phyloP scores from a whole-genome alignment of 2,329 filamentous ascomycete genomes.

The Colletotrichum horii region DNA sequence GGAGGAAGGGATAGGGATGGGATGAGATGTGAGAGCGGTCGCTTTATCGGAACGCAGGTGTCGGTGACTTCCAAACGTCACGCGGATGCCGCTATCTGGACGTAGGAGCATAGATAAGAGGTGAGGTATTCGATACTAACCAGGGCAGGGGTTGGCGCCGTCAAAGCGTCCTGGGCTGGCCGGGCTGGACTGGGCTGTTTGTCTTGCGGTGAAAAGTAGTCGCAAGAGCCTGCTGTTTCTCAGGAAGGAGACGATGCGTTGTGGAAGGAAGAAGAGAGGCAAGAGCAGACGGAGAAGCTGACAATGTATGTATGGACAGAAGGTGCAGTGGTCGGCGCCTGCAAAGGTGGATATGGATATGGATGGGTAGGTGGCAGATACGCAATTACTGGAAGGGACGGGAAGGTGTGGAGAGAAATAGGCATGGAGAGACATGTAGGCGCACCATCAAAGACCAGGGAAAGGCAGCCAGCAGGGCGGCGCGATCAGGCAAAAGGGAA shows the following conservation, averaged over 20 bases:
- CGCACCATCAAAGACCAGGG: not conserved
- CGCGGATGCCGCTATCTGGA: conserved; percentile 16
- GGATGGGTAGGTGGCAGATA: not conserved
- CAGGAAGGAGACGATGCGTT: not conserved
- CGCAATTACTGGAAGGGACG: not conserved
- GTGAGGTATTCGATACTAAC: conserved; percentile 14
- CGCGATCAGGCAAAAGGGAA: not conserved
- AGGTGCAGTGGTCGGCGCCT: not conserved
- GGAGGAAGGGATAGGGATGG: not conserved
- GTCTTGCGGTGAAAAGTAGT: not conserved
- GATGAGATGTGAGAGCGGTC: conserved; percentile 6
- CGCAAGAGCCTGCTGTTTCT: not conserved
- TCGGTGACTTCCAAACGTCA: conserved; percentile 12
- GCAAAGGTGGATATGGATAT: not conserved
- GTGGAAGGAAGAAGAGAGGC: not conserved
- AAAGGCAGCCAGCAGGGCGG: not conserved
- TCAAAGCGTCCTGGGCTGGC: conserved; percentile 1
- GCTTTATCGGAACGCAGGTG: conserved; percentile 11
- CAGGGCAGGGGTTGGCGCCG: conserved; percentile 5
- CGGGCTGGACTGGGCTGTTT: not conserved
- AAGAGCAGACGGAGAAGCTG: not conserved
- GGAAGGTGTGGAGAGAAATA: not conserved
- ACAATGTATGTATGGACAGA: not conserved
- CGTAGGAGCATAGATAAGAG: conserved; percentile 13
- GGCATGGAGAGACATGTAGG: not conserved